Percentiles rank a stretch among this genome's conserved stretches.
Conservation (phyloP, 1,284 basidiomycete species). For the Caloboletus inedulis region DNA sequence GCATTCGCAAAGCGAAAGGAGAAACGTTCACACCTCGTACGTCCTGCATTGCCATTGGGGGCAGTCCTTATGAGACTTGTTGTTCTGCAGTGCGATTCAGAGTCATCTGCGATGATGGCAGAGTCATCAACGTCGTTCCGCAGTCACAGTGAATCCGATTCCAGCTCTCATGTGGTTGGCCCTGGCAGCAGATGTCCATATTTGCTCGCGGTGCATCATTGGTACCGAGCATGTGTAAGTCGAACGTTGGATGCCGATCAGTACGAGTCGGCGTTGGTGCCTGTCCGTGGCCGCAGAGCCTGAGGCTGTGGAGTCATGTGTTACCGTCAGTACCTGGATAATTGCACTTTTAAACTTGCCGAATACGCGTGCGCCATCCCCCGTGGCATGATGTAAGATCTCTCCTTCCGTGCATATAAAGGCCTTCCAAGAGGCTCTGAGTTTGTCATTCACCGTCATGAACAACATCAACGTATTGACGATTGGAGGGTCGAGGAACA, state of each 20-base stretch:
- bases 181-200: background rate
- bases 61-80: background rate
- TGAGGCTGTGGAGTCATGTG: constrained; percentile 6
- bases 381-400: too few species aligned
- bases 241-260: too few species aligned
- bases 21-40: constrained; percentile 63
- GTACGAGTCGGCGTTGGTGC: background rate
- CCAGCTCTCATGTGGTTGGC: background rate
- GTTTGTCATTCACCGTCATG: constrained; percentile 17
- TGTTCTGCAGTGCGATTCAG: constrained; percentile 59
- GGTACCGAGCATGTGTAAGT: background rate
- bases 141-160: background rate
- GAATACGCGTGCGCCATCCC: too few species aligned
- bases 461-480: constrained; percentile 37
- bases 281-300: background rate
- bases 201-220: background rate
- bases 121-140: constrained; percentile 37
- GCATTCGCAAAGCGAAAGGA: constrained; percentile 74
- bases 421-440: background rate
- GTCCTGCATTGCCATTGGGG: constrained; percentile 29
- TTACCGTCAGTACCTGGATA: too few species aligned
- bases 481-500: constrained; percentile 63
- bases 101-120: constrained; percentile 64
- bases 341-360: too few species aligned
- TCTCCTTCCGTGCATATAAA: too few species aligned